Evolutionary conservation across 306 rosid species (phyloP).

Genomic region (Medicago ruthenica): DNA sequence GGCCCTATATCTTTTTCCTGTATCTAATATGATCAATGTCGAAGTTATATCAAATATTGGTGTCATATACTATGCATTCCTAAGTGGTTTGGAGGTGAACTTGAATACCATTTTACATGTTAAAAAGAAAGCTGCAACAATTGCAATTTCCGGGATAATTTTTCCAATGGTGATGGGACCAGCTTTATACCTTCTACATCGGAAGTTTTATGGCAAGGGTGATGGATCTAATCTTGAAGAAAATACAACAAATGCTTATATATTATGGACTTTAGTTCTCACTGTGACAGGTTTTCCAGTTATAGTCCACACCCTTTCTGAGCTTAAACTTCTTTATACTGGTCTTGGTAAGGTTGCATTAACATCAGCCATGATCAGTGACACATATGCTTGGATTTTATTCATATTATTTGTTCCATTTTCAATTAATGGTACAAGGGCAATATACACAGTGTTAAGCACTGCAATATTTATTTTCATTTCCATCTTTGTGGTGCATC

Average conservation of each 20-base stretch:
- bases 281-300: slow-evolving; percentile 57
- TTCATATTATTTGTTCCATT: slow-evolving; percentile 43
- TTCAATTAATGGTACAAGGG: background rate
- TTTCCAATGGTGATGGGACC: slow-evolving; percentile 41
- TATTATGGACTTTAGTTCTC: slow-evolving; percentile 47
- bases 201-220: background rate
- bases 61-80: slow-evolving; percentile 44
- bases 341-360: slow-evolving; percentile 48
- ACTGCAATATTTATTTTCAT: background rate
- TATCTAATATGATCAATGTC: background rate
- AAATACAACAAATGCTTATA: background rate
- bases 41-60: slow-evolving; percentile 45
- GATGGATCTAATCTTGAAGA: background rate
- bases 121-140: slow-evolving; percentile 34
- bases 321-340: slow-evolving; percentile 53
- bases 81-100: slow-evolving; percentile 51
- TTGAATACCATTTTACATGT: slow-evolving; percentile 34
- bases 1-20: background rate
- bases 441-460: slow-evolving; percentile 9
- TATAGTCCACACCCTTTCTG: slow-evolving; percentile 46
- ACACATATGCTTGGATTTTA: slow-evolving; percentile 51
- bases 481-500: slow-evolving; percentile 45
- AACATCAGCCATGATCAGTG: slow-evolving; percentile 45
- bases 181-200: slow-evolving; percentile 4
- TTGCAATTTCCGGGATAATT: slow-evolving; percentile 39